Evolutionary conservation across 768 basidiomycete genomes (phyloP).

Genomic region (Leucosporidium yakuticum): DNA sequence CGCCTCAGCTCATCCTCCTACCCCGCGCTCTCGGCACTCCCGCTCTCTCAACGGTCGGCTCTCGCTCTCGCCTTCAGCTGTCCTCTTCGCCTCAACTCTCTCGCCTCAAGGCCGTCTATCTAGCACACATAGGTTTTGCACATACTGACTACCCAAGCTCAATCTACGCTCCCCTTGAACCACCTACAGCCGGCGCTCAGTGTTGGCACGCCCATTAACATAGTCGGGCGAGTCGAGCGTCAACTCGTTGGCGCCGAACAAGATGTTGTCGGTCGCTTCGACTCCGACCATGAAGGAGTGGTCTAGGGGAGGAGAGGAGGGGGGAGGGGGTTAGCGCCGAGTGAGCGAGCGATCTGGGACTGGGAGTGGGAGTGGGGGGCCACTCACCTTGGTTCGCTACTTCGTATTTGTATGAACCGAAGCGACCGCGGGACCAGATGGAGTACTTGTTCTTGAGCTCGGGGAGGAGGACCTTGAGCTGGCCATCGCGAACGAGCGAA

Average conservation of each 20-base stretch:
- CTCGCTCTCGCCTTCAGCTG: no score
- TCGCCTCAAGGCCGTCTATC: not conserved
- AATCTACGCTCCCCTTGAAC: no score
- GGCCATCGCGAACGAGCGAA: constrained; percentile 43
- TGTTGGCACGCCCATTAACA: constrained; percentile 41
- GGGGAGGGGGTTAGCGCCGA: no score
- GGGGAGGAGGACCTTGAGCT: constrained; percentile 43
- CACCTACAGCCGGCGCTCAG: constrained; percentile 36
- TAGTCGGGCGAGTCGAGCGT: constrained; percentile 18
- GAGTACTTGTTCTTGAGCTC: constrained; percentile 41
- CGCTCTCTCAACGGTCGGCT: no score
- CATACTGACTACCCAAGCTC: no score
- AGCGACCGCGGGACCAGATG: constrained; percentile 44
- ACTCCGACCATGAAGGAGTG: constrained; percentile 39
- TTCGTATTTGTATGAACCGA: constrained; percentile 40
- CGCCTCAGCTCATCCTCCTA: no score
- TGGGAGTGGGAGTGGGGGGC: no score
- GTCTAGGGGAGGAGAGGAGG: no score
- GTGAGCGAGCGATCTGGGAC: no score
- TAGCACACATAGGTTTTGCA: not conserved
- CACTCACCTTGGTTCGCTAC: constrained; percentile 39
- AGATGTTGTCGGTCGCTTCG: constrained; percentile 43
- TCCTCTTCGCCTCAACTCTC: constrained; percentile 2
- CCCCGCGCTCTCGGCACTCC: no score
- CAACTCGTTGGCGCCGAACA: constrained; percentile 27